Evolutionary conservation across 306 rosid genomes (phyloP).

Genomic region (Inga laurina): DNA sequence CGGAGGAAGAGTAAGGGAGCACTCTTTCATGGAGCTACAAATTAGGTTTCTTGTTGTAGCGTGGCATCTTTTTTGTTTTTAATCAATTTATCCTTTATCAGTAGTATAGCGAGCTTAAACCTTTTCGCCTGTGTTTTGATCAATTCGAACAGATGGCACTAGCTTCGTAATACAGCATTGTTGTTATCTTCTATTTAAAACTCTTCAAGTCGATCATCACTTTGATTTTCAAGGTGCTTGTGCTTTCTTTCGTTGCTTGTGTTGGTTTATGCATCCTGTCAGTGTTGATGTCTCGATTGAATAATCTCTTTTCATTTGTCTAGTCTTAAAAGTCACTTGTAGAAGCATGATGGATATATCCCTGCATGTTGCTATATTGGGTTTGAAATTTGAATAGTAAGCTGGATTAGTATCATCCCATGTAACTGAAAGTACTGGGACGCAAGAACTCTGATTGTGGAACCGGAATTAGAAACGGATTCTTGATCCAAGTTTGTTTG

Average conservation of each 20-base stretch:
- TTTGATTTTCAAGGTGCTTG: not conserved
- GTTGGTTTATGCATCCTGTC: not conserved
- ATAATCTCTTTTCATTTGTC: not conserved
- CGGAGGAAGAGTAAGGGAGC: constrained; percentile 65
- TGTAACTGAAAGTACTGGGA: not conserved
- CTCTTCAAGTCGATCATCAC: not conserved
- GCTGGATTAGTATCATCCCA: not conserved
- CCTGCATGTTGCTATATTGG: not conserved
- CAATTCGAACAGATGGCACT: constrained; percentile 8
- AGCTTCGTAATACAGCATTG: not conserved
- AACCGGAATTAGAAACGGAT: not conserved
- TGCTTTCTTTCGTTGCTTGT: not conserved
- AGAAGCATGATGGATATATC: not conserved
- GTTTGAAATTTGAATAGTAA: not conserved
- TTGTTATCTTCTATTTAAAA: not conserved
- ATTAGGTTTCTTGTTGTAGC: constrained; percentile 13
- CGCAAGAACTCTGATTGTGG: not conserved
- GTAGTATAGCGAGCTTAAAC: constrained; percentile 24
- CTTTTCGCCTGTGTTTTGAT: constrained; percentile 8
- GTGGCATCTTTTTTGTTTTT: not conserved
- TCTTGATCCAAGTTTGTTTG: too few species aligned
- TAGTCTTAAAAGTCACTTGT: not conserved
- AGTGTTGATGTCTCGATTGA: not conserved
- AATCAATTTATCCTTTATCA: not conserved
- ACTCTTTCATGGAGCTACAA: constrained; percentile 15